Base-by-base conservation (phyloP, 345 rosid genomes). In the Citrus reticulata region DNA sequence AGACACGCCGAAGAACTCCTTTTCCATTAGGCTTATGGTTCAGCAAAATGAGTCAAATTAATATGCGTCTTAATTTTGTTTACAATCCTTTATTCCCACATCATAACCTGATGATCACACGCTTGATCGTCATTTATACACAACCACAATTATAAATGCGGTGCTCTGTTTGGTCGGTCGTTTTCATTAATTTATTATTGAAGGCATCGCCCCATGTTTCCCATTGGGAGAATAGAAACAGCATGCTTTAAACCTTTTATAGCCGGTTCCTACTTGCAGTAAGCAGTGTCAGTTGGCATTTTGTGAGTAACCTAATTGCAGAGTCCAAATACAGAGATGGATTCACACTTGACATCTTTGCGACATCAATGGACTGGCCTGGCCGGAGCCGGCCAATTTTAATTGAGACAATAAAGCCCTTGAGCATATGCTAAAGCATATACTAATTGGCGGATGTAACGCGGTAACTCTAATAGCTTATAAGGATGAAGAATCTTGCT, bases 371-470 rank as follows among this genome's bases (percentile, higher is more conserved):
- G 76, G 17, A 46, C 51, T 13, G 51, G 51, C 51, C 51, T 46
- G 51, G 19, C 51, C 59, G 37, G 55, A 70, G 81, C 83, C 77
- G 84, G 82, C 86, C 64, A 63, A 68, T 62, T 69, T 27, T 71
- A 19, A 20, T 42, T 25, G 7, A 16, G 68, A 60, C 62, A 72
- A 5, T 9, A 66, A 34, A 17, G 10, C 70, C 27, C 49, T 64
- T 35, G 49, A 54, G 85, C 72, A 83, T 71, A 87, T 83, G 73
- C 86, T 46, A 13, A 1, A 24, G 90, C 82, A 81, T 83, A 84
- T 87, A 68, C 20, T 30, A 25, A 40, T 61, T 1, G 78, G 69
- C 30, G 76, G 73, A 72, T 65, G 17, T 58, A 64, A 62, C 70
- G 42, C 51, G 24, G 71, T 42, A 40, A 32, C 68, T 58, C 61